These are phyloP conservation scores for Xerocomus spinulosus DNA, from an alignment of 768 basidiomycete genomes.

Conservation along the genomic window DNA sequence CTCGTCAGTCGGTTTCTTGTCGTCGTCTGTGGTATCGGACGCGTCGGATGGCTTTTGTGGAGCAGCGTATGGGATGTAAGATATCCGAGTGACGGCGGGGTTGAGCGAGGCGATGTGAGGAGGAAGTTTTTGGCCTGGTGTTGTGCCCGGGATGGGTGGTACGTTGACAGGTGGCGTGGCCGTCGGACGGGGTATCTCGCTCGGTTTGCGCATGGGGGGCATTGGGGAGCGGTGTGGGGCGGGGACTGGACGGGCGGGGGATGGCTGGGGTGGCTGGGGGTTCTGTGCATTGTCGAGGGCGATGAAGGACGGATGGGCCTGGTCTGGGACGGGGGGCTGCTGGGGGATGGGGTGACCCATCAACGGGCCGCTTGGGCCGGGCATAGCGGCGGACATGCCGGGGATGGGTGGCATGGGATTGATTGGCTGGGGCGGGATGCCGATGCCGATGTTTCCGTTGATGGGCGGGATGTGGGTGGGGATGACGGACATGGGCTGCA, in stretches of 20 bases:
- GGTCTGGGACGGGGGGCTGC: slow-evolving; percentile 5
- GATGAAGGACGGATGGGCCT: slow-evolving; percentile 14
- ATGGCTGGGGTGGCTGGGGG: slow-evolving; percentile 28
- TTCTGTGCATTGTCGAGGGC: slow-evolving; percentile 21
- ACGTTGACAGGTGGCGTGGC: slow-evolving; percentile 14
- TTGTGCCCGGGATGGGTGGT: slow-evolving; percentile 24
- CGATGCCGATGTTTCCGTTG: slow-evolving; percentile 16
- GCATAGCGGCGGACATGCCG: slow-evolving; percentile 16
- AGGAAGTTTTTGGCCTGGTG: slow-evolving; percentile 30
- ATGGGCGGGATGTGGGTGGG: slow-evolving; percentile 4
- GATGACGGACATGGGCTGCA: background rate
- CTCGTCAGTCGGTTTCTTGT: slow-evolving; percentile 20
- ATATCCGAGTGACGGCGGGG: slow-evolving; percentile 29
- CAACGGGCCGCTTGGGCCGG: slow-evolving; percentile 30
- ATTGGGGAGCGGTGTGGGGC: slow-evolving; percentile 21
- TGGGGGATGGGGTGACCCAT: slow-evolving; percentile 39
- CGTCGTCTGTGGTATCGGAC: slow-evolving; percentile 19
- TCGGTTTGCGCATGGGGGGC: slow-evolving; percentile 17
- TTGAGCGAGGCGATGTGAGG: slow-evolving; percentile 32
- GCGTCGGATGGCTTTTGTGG: slow-evolving; percentile 17
- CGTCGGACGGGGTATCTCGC: slow-evolving; percentile 14
- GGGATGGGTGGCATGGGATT: slow-evolving; percentile 18
- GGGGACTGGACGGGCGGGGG: slow-evolving; percentile 19
- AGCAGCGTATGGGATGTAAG: slow-evolving; percentile 25
- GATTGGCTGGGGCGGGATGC: slow-evolving; percentile 12